Evolutionary conservation across 495 filamentous ascomycete genomes (phyloP).

Genomic region (Penicillium roqueforti): DNA sequence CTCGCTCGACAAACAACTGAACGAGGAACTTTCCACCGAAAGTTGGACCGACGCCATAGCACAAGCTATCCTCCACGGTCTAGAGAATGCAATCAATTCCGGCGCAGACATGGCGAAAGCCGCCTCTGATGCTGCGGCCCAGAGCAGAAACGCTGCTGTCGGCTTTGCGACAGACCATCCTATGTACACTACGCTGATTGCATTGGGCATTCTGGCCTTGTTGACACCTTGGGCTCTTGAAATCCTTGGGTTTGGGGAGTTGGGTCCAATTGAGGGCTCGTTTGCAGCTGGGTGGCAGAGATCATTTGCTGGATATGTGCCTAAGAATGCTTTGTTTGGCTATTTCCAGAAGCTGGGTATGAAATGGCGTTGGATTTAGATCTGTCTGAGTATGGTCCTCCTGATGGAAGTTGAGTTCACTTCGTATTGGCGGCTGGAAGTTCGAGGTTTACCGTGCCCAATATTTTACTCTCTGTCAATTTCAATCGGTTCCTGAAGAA

Average conservation of each 20-base stretch:
- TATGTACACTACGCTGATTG: conserved; percentile 42
- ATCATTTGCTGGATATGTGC: conserved; percentile 42
- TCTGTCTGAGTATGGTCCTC: too few species aligned
- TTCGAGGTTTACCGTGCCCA: too few species aligned
- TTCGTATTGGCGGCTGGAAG: too few species aligned
- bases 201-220: conserved; percentile 46
- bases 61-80: conserved; percentile 27
- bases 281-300: conserved; percentile 47
- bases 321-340: conserved; percentile 44
- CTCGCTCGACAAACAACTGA: conserved; percentile 10
- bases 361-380: conserved; percentile 28
- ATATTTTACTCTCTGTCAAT: too few species aligned
- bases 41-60: conserved; percentile 42
- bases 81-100: conserved; percentile 29
- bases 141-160: conserved; percentile 26
- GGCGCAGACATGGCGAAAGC: conserved; percentile 28
- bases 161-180: conserved; percentile 44
- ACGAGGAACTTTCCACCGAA: conserved; percentile 9
- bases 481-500: too few species aligned
- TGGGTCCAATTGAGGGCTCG: conserved; percentile 44
- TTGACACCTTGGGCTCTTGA: conserved; percentile 44
- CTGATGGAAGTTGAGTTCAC: not conserved
- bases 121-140: conserved; percentile 31
- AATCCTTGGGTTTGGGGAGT: conserved; percentile 45
- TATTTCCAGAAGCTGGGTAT: conserved; percentile 52